Base-by-base conservation (phyloP, 345 rosid genomes). In the Carallia pectinifolia region DNA sequence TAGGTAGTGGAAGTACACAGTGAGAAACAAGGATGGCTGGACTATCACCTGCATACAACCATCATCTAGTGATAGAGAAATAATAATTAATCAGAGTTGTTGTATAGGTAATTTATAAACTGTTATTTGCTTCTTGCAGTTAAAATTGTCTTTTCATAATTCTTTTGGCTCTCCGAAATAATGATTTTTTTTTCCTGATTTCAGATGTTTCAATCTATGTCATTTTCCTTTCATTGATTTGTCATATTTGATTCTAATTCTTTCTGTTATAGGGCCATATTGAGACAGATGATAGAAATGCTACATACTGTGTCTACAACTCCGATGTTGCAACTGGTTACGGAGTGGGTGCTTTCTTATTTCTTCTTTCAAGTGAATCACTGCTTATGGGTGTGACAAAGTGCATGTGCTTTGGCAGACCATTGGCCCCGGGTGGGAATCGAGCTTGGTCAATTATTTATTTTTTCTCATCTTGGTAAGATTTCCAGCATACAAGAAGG, bases 391-490 rank as follows among this genome's bases (percentile, higher is more conserved):
- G 89, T 33, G 96, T 95, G 53, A 92, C 99, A 36, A 92, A 77
- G 79, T 95, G 99, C 80, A 95, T 95, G 99, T 92, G 99, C 70
- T 89, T 95, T 56, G 97, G 98, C 60, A 86, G 91, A 76, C 97
- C 98, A 48, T 80, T 95, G 72, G 34, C 89, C 9, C 92, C 98
- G 0, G 97, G 99, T 9, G 87, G 85, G 31, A 81, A 89, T 82
- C 91, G 98, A 71, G 97, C 98, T 36, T 95, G 99, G 99, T 79
- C 98, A 50, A 95, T 95, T 66, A 92, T 95, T 68, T 95, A 92
- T 69, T 92, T 92, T 76, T 77, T 87, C 72, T 83, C 93, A 34
- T 89, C 99, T 64, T 90, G 94, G 99, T 92, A 39, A 82, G 90
- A 66, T 71, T 74, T 73, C 34, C 29, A 27, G 5, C 1, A 12